Conservation (phyloP, 1,139 yeast species). For the Waltiozyma solani region DNA sequence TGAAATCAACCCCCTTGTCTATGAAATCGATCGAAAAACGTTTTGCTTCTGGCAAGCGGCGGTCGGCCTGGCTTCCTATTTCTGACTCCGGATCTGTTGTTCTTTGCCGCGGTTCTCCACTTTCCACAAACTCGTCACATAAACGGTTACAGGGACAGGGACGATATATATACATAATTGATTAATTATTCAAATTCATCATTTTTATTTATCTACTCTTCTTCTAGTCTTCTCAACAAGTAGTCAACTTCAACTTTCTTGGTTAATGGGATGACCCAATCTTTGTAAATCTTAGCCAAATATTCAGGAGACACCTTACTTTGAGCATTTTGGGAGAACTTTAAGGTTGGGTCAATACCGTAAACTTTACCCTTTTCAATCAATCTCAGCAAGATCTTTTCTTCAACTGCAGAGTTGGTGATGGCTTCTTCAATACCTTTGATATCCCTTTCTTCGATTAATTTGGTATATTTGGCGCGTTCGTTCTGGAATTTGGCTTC, state of each 20-base stretch:
- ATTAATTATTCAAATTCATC: too few relatives aligned
- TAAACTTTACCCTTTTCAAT: conserved; percentile 73
- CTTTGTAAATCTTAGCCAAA: conserved; percentile 74
- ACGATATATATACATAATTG: neutral
- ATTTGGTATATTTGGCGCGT: conserved; percentile 46
- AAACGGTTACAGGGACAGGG: too few relatives aligned
- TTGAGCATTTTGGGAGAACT: conserved; percentile 56
- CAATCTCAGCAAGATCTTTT: conserved; percentile 68
- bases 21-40: too few relatives aligned
- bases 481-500: conserved; percentile 81
- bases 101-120: too few relatives aligned
- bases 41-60: too few relatives aligned
- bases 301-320: conserved; percentile 75
- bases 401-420: conserved; percentile 82
- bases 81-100: too few relatives aligned
- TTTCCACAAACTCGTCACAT: too few relatives aligned
- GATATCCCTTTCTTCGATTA: conserved; percentile 58
- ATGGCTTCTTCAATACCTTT: conserved; percentile 72
- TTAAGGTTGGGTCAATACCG: conserved; percentile 80
- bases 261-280: conserved; percentile 85
- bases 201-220: conserved; percentile 28
- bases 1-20: too few relatives aligned
- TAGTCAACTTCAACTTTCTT: conserved; percentile 93
- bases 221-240: conserved; percentile 72
- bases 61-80: too few relatives aligned